These are phyloP conservation scores for Gryganskiella cystojenkinii DNA, from an alignment of 192 early-diverging fungal genomes.

Conservation along the genomic window DNA sequence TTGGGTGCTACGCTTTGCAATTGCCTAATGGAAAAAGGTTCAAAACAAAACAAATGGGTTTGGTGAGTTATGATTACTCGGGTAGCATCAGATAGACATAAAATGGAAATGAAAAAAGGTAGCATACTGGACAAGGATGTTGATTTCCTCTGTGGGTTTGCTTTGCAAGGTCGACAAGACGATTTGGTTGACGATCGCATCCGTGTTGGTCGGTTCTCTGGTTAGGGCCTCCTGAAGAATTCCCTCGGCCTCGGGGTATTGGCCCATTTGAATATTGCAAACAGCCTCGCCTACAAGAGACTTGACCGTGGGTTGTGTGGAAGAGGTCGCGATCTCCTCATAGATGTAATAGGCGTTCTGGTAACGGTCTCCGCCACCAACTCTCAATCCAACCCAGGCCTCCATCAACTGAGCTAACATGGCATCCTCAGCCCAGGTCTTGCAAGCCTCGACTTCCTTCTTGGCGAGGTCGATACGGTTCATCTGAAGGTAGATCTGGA, in stretches of 20 bases:
- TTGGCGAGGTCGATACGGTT: slow-evolving; percentile 89
- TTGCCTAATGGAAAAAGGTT: slow-evolving; percentile 60
- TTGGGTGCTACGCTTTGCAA: slow-evolving; percentile 77
- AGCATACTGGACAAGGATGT: slow-evolving; percentile 72
- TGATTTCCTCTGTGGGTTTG: slow-evolving; percentile 74
- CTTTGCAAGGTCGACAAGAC: slow-evolving; percentile 75
- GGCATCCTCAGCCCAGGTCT: slow-evolving; percentile 96
- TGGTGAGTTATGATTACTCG: background rate
- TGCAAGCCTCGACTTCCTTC: slow-evolving; percentile 77
- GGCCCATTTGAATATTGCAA: slow-evolving; percentile 79
- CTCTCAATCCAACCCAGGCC: slow-evolving; percentile 82
- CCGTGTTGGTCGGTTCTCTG: slow-evolving; percentile 72
- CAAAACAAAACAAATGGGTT: background rate
- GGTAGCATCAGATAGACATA: background rate
- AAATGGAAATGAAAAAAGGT: no score
- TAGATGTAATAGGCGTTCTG: slow-evolving; percentile 94
- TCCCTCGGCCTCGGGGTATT: slow-evolving; percentile 85
- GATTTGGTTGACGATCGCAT: slow-evolving; percentile 89
- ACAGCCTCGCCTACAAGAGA: slow-evolving; percentile 86
- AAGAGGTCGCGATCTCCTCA: slow-evolving; percentile 90
- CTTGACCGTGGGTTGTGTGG: slow-evolving; percentile 74
- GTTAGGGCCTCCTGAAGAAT: slow-evolving; percentile 82
- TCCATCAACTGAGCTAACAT: slow-evolving; percentile 93
- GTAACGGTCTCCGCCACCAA: slow-evolving; percentile 82
- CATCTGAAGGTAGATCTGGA: slow-evolving; percentile 82